Evolutionary conservation across 2,329 filamentous ascomycete species (phyloP).

Genomic region (Orbilia oligospora): DNA sequence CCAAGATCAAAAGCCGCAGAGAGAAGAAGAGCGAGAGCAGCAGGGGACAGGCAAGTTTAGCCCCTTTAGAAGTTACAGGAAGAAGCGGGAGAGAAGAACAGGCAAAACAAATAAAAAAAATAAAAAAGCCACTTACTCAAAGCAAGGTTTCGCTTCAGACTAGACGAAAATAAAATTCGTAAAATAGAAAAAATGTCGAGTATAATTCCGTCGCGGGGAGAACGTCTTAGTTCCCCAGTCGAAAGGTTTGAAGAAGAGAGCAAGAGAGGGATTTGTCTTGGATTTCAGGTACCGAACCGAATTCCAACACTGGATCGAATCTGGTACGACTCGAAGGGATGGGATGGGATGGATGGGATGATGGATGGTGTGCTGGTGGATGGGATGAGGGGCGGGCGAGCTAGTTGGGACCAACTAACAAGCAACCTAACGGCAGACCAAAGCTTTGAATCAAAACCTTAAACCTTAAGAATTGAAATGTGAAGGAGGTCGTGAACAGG

Average conservation of each 20-base stretch:
- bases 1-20: conserved; percentile 46
- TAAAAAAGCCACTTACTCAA: conserved; percentile 22
- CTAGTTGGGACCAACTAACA: background rate
- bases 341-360: background rate
- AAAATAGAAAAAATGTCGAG: conserved; percentile 8
- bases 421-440: conserved; percentile 28
- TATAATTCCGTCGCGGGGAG: conserved; percentile 21
- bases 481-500: conserved; percentile 28
- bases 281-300: conserved; percentile 52
- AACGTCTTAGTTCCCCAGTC: conserved; percentile 38
- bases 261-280: conserved; percentile 28
- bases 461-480: conserved; percentile 42
- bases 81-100: background rate
- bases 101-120: conserved; percentile 8
- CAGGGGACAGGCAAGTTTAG: conserved; percentile 34
- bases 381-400: conserved; percentile 17
- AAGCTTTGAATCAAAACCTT: conserved; percentile 40
- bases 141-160: conserved; percentile 9
- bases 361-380: conserved; percentile 6
- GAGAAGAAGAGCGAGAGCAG: conserved; percentile 29
- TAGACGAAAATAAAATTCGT: conserved; percentile 25
- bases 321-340: conserved; percentile 29
- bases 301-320: conserved; percentile 51
- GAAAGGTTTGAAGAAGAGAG: conserved; percentile 15
- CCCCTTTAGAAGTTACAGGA: background rate